Base-by-base conservation (phyloP, 306 rosid genomes). In the Mimosa pudica region DNA sequence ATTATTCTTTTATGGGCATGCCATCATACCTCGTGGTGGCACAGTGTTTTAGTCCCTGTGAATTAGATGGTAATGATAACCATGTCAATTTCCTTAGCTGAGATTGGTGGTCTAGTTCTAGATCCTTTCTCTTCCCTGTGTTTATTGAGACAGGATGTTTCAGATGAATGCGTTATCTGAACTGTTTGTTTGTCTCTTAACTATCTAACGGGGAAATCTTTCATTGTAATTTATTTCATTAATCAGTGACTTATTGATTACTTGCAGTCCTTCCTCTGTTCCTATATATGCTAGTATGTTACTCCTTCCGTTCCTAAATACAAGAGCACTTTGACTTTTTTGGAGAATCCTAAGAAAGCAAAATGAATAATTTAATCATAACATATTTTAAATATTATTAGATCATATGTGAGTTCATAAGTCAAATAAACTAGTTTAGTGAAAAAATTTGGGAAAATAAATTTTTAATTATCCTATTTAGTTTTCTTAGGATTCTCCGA, bases 1-100 rank as follows among this genome's bases (percentile, higher is more conserved):
- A 70, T 52, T 68, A 55, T 57, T 79, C 30, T 33, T 77, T 69
- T 78, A 55, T 80, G 66, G 55, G 69, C 77, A 67, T 86, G 88
- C 74, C 84, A 81, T 84, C 73, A 76, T 70, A 82, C 83, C 33
- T 35, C 42, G 49, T 73, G 49, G 66, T 54, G 51, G 77, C 66
- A 38, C 54, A 3, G 18, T 72, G 32, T 73, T 55, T 52, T 36
- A 73, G 36, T 73, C 20, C 16, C 64, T 35, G 48, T 33, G 47
- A 33, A 71, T 11, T 46, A 32, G 32, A 49, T 51, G 57, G 16
- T 51, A 49, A 16, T 72, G 45, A 72, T 64, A 51, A 72, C 17
- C 45, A 24, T 48, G 38, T 55, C 58, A 48, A 71, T 71, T 48
- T 71, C 75, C 61, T 12, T 32, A 17, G 51, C 72, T 20, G 42